Base-by-base conservation (phyloP, 768 basidiomycete genomes). In the Leucocoprinus birnbaumii region DNA sequence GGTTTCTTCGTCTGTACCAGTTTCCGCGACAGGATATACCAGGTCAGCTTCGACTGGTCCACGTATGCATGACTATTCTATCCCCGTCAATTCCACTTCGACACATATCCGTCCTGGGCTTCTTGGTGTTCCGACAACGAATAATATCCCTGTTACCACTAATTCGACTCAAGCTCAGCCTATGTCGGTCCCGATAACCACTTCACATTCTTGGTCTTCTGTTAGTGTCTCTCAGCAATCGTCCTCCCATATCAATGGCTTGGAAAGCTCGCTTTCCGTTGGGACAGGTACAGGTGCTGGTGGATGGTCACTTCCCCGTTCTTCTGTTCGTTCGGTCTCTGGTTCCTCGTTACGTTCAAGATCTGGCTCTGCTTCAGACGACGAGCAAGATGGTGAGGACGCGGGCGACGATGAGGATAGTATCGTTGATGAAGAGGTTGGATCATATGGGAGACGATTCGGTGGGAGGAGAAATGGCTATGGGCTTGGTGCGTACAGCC, bases 21-120 rank as follows among this genome's bases (percentile, higher is more conserved):
- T 72, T 41, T 59, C 19, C 60, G 68, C 45, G 51, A 62, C 50
- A 7, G 27, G 38, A 59, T 67, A 18, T 56, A 60, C 19, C 62
- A 64, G 67, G n/a, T 56, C 67, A 2, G 59, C 68, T 8, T 74
- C 73, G 16, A 60, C 70, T 10, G 84, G 85, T 1, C 86, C 88
- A 2, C 78, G 82, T 42, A 68, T 89, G 62, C 86, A 88, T 59
- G 82, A 87, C 65, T 89, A 86, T 62, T 64, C 83, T 38, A 67
- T 87, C 49, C 75, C 80, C 31, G 59, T 71, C 13, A 65, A 61
- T 57, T 43, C 68, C 52, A 49, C 47, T 8, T n/a, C 48, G 37
- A 52, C 48, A 11, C 83, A 84, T 51, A 70, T 88, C 16, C 77
- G 83, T 31, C 85, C 86, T 18, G 84, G 85, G 9, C 65, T 87